These are phyloP conservation scores for Mrakia gelida DNA, from an alignment of 768 basidiomycete species.

Conservation along the genomic window DNA sequence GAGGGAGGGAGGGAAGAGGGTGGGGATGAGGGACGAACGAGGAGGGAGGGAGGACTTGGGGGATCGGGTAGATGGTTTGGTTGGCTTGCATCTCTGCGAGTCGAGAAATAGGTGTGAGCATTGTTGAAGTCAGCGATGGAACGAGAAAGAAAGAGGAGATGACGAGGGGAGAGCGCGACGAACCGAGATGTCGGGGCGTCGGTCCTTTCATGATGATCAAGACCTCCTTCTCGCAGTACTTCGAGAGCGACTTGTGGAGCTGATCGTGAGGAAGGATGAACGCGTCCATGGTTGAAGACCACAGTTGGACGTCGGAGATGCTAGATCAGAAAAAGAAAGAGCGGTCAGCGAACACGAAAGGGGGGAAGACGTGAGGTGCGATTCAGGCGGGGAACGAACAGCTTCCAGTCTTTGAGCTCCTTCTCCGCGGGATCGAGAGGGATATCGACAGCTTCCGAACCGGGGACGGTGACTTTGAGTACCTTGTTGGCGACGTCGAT, in stretches of 20 bases:
- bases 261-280: background rate
- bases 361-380: background rate
- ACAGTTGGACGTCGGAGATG: conserved; percentile 15
- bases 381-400: background rate
- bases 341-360: background rate
- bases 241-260: background rate
- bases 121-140: no score
- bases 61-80: conserved; percentile 3
- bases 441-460: background rate
- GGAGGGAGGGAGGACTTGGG: background rate
- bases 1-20: no score
- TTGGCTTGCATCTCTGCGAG: background rate
- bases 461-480: conserved; percentile 7
- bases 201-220: conserved; percentile 20
- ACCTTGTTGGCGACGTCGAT: background rate
- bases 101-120: no score
- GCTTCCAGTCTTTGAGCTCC: background rate
- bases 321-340: background rate
- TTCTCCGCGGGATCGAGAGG: conserved; percentile 16
- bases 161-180: background rate
- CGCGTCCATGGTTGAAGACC: conserved; percentile 8
- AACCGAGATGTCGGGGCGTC: background rate
- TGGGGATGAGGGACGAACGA: background rate
- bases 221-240: background rate
- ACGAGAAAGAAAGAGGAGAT: background rate